Base-by-base conservation (phyloP, 306 rosid genomes). In the Pyrus bretschneideri region DNA sequence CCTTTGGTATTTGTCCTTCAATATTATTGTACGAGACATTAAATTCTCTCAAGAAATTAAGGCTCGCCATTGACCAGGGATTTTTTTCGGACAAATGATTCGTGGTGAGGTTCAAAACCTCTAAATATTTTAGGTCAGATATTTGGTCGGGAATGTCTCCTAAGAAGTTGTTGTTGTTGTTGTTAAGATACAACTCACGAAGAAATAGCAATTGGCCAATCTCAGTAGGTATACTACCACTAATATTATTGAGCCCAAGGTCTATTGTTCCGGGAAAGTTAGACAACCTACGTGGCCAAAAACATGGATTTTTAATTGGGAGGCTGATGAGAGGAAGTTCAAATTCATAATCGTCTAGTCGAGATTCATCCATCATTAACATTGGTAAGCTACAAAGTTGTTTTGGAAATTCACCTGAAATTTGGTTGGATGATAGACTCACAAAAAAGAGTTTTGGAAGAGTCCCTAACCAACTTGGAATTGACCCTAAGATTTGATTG, bases 51-150 rank as follows among this genome's bases (percentile, higher is more conserved):
- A 44, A 11, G 49, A 44, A 44, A 44, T 11, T 44, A 3, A 44
- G 49, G 15, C 15, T 44, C 0, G 0, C 0, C 0, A 44, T 44
- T 44, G 4, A 44, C 1, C 1, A 44, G 15, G 49, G 49, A 0
- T 11, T 11, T 11, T 11, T 11, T 11, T 4, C 15, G 0, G 4
- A 44, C 49, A 44, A 11, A 3, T 44, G 49, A 11, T 44, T 44
- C 4, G 0, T 1, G 49, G 49, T 21, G 12, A 55, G 25, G 2
- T 8, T 2, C 12, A 55, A 55, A 55, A 0, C 0, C 23, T 55
- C 60, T 19, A 21, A 19, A 17, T 21, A 18, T 6, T 55, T 55
- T 2, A 19, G 60, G 11, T 21, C 3, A 8, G 60, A 55, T 21
- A 55, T 55, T 55, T 55, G 60, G 11, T 55, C 25, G 0, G 11